A percentile compares a stretch with the other conserved stretches of the same genome.
phyloP scores from a whole-genome alignment of 129 eudicot species.

The Deinandra increscens region DNA sequence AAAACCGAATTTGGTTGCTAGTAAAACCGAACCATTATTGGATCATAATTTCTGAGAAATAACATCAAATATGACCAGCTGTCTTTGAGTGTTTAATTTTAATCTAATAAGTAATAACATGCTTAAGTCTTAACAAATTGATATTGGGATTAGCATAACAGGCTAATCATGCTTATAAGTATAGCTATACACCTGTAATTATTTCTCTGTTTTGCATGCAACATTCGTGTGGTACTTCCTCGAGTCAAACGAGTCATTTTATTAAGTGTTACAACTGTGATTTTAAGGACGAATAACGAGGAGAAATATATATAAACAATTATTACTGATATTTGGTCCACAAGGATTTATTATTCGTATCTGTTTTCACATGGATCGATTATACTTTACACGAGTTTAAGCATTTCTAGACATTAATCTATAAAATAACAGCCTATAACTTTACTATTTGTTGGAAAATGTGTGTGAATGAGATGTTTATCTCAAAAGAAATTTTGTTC shows the following conservation, averaged over 20 bases:
- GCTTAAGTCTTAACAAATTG: background rate
- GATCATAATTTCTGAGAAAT: conserved; percentile 12
- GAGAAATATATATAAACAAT: background rate
- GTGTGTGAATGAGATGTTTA: too few relatives aligned
- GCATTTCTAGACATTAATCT: background rate
- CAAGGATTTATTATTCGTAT: background rate
- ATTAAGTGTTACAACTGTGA: conserved; percentile 23
- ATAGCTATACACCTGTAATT: conserved; percentile 12
- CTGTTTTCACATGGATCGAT: conserved; percentile 12
- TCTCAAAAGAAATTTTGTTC: too few relatives aligned
- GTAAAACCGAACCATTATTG: too few relatives aligned
- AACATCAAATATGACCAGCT: conserved; percentile 15
- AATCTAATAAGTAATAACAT: conserved; percentile 22
- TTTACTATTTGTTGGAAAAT: too few relatives aligned
- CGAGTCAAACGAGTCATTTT: conserved; percentile 18
- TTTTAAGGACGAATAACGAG: background rate
- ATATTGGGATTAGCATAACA: conserved; percentile 3
- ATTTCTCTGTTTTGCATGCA: conserved; percentile 15
- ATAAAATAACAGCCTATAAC: too few relatives aligned
- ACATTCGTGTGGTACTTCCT: conserved; percentile 35
- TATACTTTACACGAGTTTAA: background rate
- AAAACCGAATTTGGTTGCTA: too few relatives aligned
- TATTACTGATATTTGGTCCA: background rate
- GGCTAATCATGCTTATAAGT: background rate
- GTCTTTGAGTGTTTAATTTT: conserved; percentile 25